Evolutionary conservation across 2,329 filamentous ascomycete species (phyloP), one percentile per base, ranked within the genome.

Genomic region (Aspergillus japonicus): DNA sequence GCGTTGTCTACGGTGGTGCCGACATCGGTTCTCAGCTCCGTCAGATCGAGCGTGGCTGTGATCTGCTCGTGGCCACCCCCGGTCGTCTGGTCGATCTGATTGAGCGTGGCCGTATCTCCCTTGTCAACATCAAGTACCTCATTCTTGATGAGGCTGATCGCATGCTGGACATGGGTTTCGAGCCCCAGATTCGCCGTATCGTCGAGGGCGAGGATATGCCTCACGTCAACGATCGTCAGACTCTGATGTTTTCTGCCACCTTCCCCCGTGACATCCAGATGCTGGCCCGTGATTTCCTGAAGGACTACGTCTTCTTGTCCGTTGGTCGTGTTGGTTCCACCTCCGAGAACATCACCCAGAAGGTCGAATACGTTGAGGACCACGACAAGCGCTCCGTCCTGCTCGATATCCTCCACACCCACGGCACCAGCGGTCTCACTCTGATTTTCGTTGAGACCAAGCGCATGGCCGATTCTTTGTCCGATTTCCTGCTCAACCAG

Each of bases 91-190:
- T 98, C 74, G 95, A 99, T 78, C 84, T 99, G 80, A 96, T 99
- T 75, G 95, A 98, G 85, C 92, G 95, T 84, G 95, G 95, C 74
- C 92, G 94, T 75, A 98, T 99, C 77, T 98, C 95, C 49, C 89
- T 99, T 58, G 87, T 89, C 79, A 97, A 96, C 85, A 99, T 99
- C 86, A 98, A 97, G 85, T 99, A 99, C 77, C 87, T 99, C 64
- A 92, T 99, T 71, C 91, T 99, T 57, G 95, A 99, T 71, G 95
- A 99, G 87, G 95, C 95, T 78, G 95, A 99, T 83, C 95, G 95
- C 78, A 99, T 99, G 95, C 85, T 99, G 85, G 95, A 99, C 86
- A 99, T 99, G 95, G 95, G 95, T 95, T 99, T 99, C 85, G 95
- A 99, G 84, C 95, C 95, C 73, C 95, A 99, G 82, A 99, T 99